Conservation (phyloP, 768 basidiomycete genomes). For the Lentinula boryana region DNA sequence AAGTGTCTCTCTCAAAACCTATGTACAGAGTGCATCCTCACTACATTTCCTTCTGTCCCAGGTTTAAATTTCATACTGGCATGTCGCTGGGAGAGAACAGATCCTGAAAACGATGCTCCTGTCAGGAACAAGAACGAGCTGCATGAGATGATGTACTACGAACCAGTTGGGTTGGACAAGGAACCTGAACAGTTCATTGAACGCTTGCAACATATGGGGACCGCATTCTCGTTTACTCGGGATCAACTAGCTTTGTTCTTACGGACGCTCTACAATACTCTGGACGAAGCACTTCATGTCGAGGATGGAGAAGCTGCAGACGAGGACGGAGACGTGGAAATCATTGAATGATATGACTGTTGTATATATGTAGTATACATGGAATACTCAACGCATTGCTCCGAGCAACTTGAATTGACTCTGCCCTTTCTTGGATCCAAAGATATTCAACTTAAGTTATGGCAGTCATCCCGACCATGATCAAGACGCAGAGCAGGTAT, state of each 20-base stretch:
- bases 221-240: constrained; percentile 62
- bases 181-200: constrained; percentile 52
- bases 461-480: no score
- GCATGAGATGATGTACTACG: constrained; percentile 49
- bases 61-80: constrained; percentile 58
- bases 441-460: no score
- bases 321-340: constrained; percentile 13
- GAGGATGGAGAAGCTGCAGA: constrained; percentile 19
- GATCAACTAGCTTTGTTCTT: constrained; percentile 66
- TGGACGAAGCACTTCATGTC: constrained; percentile 29
- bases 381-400: no score
- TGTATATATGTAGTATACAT: background rate
- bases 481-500: no score
- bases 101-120: constrained; percentile 22
- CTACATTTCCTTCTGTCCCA: constrained; percentile 17
- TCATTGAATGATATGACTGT: background rate
- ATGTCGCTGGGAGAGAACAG: constrained; percentile 34
- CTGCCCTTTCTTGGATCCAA: no score
- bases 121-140: constrained; percentile 32
- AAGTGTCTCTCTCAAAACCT: constrained; percentile 10
- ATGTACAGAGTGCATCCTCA: constrained; percentile 5
- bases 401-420: no score
- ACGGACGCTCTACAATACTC: constrained; percentile 48
- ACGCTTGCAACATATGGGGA: constrained; percentile 54
- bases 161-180: constrained; percentile 58